Evolutionary conservation across 306 rosid genomes (phyloP).

Genomic region (Cucurbita argyrosperma): DNA sequence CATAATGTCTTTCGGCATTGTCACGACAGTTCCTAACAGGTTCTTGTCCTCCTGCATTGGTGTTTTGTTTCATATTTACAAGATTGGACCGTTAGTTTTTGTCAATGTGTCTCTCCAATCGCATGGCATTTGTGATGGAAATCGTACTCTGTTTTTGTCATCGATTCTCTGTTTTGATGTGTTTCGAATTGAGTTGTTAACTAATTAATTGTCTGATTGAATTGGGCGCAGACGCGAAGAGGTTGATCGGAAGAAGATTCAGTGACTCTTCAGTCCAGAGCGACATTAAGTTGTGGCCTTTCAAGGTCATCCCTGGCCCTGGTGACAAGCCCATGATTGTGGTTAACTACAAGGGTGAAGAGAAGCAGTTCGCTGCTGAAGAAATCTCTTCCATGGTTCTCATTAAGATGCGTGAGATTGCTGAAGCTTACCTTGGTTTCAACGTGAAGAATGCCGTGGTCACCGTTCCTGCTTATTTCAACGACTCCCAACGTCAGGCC

Average conservation of each 20-base stretch:
- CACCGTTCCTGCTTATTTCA: conserved; percentile 58
- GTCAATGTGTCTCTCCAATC: neutral
- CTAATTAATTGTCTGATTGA: neutral
- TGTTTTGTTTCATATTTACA: neutral
- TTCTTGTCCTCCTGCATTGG: neutral
- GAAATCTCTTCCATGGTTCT: conserved; percentile 60
- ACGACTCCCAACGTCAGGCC: conserved; percentile 59
- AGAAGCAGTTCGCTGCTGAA: conserved; percentile 50
- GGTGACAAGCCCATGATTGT: conserved; percentile 53
- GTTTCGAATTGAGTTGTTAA: neutral
- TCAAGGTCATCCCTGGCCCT: conserved; percentile 37
- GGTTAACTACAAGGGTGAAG: conserved; percentile 52
- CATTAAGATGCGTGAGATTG: conserved; percentile 59
- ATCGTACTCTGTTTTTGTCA: neutral
- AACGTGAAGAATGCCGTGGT: conserved; percentile 47
- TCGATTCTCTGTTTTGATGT: neutral
- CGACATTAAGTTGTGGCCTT: conserved; percentile 56
- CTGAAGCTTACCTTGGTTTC: conserved; percentile 54
- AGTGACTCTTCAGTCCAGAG: conserved; percentile 50
- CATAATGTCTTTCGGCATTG: neutral
- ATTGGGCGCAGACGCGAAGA: conserved; percentile 34
- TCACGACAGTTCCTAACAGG: neutral
- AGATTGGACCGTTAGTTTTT: neutral
- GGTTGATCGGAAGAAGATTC: conserved; percentile 51
- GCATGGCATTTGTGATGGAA: neutral